These are phyloP conservation scores for Beverwykella pulmonaria DNA, from an alignment of 495 filamentous ascomycete genomes.

Conservation along the genomic window DNA sequence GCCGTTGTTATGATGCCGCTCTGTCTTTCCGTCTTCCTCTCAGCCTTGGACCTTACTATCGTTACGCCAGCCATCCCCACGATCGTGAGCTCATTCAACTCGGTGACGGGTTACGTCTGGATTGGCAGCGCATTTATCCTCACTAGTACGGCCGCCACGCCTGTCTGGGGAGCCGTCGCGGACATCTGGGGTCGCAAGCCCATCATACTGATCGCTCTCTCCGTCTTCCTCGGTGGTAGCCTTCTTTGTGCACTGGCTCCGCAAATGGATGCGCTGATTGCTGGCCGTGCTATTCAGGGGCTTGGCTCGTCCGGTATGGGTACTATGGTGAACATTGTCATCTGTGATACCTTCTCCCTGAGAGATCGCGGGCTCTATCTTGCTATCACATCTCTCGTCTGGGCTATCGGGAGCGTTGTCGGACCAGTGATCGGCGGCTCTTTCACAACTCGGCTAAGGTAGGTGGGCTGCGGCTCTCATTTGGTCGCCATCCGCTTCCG, in stretches of 20 bases:
- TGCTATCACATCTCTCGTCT: slow-evolving; percentile 11
- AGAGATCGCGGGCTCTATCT: slow-evolving; percentile 20
- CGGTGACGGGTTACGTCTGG: slow-evolving; percentile 15
- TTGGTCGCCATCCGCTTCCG: background rate
- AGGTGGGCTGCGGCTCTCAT: background rate
- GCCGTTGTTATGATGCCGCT: slow-evolving; percentile 31
- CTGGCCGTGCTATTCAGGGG: slow-evolving; percentile 32
- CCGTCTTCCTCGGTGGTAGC: slow-evolving; percentile 29
- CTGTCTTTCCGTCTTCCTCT: slow-evolving; percentile 16
- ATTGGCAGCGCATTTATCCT: slow-evolving; percentile 27
- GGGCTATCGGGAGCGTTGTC: slow-evolving; percentile 36
- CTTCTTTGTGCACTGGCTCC: slow-evolving; percentile 28
- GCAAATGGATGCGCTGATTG: slow-evolving; percentile 30
- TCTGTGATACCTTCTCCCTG: slow-evolving; percentile 16
- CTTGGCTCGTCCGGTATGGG: slow-evolving; percentile 11
- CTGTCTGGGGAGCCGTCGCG: slow-evolving; percentile 14
- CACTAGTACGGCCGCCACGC: slow-evolving; percentile 12
- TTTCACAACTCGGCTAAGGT: slow-evolving; percentile 47
- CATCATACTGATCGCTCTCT: slow-evolving; percentile 17
- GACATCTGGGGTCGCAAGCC: slow-evolving; percentile 30
- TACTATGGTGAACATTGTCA: slow-evolving; percentile 5
- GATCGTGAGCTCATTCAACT: slow-evolving; percentile 1
- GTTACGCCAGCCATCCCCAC: slow-evolving; percentile 18
- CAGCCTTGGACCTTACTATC: slow-evolving; percentile 13
- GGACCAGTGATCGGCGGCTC: slow-evolving; percentile 66